A percentile compares a stretch with the other conserved stretches of the same genome.
Evolutionary conservation across 1,284 basidiomycete genomes (phyloP).

Genomic region (Rhodotorula sp.): DNA sequence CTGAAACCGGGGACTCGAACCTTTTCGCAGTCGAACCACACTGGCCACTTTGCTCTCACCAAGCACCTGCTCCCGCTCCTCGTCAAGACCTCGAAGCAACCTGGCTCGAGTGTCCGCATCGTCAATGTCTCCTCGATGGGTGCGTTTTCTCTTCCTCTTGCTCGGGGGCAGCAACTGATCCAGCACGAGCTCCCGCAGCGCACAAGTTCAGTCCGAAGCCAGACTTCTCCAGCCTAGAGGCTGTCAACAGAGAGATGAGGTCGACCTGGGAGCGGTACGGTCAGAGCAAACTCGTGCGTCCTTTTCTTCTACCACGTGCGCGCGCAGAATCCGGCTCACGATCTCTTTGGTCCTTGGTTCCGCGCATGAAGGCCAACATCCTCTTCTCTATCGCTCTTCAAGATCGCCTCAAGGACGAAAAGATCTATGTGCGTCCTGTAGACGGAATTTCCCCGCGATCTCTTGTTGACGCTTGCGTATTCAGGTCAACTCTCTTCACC

Average conservation of each 20-base stretch:
- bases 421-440: conserved; percentile 17
- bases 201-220: conserved; percentile 26
- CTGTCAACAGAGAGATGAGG: conserved; percentile 16
- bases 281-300: conserved; percentile 20
- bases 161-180: background rate
- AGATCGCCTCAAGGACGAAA: conserved; percentile 31
- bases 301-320: no score
- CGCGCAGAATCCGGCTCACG: background rate
- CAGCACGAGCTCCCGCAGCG: background rate
- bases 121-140: conserved; percentile 35
- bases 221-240: conserved; percentile 31
- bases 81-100: conserved; percentile 24
- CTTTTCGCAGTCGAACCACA: conserved; percentile 34
- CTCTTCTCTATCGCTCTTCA: conserved; percentile 39
- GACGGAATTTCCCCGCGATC: background rate
- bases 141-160: background rate
- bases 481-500: conserved; percentile 26
- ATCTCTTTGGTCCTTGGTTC: no score
- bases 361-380: conserved; percentile 24
- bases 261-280: conserved; percentile 33
- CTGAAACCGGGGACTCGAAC: no score
- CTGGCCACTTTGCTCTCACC: conserved; percentile 37
- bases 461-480: background rate
- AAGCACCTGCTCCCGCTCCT: conserved; percentile 28
- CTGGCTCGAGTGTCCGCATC: conserved; percentile 27